Conservation (phyloP, 108 stramenopile species). For the Pseudonitzschia pungens region DNA sequence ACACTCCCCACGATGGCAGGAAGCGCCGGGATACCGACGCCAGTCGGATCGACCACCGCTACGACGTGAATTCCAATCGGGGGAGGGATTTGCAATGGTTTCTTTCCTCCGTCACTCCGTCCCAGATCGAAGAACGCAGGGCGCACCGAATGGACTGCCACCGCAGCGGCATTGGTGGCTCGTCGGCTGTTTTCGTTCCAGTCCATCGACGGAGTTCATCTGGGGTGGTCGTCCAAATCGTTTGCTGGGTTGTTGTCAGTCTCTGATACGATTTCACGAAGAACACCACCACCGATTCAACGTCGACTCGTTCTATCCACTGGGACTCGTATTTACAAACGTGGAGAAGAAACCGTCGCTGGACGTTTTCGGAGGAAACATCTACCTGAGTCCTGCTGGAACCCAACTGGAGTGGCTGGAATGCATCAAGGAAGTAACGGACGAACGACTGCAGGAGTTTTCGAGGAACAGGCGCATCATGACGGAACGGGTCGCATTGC, state of each 20-base stretch:
- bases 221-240: slow-evolving; percentile 72
- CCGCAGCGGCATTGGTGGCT: slow-evolving; percentile 63
- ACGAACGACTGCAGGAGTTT: slow-evolving; percentile 32
- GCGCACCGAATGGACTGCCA: slow-evolving; percentile 64
- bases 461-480: slow-evolving; percentile 37
- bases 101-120: slow-evolving; percentile 31
- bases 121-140: slow-evolving; percentile 55
- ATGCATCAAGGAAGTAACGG: slow-evolving; percentile 50
- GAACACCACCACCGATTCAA: slow-evolving; percentile 51
- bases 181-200: slow-evolving; percentile 68
- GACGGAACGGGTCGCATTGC: slow-evolving; percentile 26
- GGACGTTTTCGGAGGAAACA: slow-evolving; percentile 61
- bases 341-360: slow-evolving; percentile 52
- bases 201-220: slow-evolving; percentile 70
- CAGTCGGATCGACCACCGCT: slow-evolving; percentile 29
- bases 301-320: slow-evolving; percentile 78
- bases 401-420: slow-evolving; percentile 74
- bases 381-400: slow-evolving; percentile 60
- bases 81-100: slow-evolving; percentile 57
- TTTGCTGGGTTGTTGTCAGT: slow-evolving; percentile 49
- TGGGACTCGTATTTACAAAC: slow-evolving; percentile 56
- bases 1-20: neutral
- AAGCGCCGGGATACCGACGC: neutral
- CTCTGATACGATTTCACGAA: slow-evolving; percentile 60
- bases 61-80: slow-evolving; percentile 42